These are phyloP conservation scores for Cryptosporidium parvum DNA, from an alignment of 169 alveolate species.

Conservation along the genomic window DNA sequence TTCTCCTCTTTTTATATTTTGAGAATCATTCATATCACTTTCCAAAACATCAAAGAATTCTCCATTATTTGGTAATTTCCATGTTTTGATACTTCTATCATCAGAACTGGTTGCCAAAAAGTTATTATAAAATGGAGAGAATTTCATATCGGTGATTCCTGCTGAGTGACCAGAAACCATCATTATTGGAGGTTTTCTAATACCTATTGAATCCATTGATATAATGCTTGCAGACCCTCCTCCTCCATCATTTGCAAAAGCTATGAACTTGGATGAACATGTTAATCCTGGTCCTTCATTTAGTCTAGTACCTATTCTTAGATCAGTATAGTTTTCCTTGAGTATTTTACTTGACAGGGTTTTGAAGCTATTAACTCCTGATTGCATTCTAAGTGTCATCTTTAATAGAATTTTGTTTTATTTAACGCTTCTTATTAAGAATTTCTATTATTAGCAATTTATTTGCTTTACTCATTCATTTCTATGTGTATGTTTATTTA, in stretches of 20 bases:
- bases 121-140: slow-evolving; percentile 62
- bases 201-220: slow-evolving; percentile 55
- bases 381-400: slow-evolving; percentile 12
- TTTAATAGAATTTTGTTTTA: neutral
- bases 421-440: neutral
- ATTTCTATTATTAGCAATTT: neutral
- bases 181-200: slow-evolving; percentile 70
- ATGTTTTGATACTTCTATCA: slow-evolving; percentile 47
- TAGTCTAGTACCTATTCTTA: slow-evolving; percentile 61
- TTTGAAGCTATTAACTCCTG: slow-evolving; percentile 17
- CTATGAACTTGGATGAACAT: slow-evolving; percentile 54
- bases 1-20: slow-evolving; percentile 55
- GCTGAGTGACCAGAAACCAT: slow-evolving; percentile 71
- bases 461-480: neutral
- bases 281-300: slow-evolving; percentile 60
- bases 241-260: slow-evolving; percentile 77
- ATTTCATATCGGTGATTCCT: slow-evolving; percentile 63
- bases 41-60: slow-evolving; percentile 59
- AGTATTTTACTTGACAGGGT: slow-evolving; percentile 29
- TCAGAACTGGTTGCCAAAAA: slow-evolving; percentile 65
- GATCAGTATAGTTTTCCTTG: slow-evolving; percentile 46
- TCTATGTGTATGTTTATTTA: neutral
- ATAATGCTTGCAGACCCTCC: slow-evolving; percentile 69
- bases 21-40: slow-evolving; percentile 43
- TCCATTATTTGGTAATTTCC: slow-evolving; percentile 58